Evolutionary conservation across 495 filamentous ascomycete genomes (phyloP).

Genomic region (Neurospora sp.): DNA sequence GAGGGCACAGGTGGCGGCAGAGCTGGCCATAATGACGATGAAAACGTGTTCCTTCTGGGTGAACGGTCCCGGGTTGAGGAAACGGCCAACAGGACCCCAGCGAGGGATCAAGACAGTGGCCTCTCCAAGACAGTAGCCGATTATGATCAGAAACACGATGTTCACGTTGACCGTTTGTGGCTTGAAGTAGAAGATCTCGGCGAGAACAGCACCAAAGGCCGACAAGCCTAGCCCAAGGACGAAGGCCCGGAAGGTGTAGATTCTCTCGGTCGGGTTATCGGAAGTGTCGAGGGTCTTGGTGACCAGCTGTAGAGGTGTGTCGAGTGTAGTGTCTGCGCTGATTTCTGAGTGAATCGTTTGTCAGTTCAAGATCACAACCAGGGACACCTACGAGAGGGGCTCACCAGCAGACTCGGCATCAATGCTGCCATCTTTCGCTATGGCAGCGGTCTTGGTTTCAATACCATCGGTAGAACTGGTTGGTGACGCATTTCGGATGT

Average conservation of each 20-base stretch:
- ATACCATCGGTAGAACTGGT: background rate
- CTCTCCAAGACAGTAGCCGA: slow-evolving; percentile 26
- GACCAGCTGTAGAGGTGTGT: slow-evolving; percentile 1
- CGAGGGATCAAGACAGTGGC: slow-evolving; percentile 29
- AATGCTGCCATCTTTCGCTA: background rate
- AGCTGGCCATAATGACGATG: slow-evolving; percentile 27
- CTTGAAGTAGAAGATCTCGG: slow-evolving; percentile 37
- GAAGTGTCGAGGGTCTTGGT: slow-evolving; percentile 20
- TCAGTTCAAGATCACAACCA: background rate
- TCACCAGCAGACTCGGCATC: background rate
- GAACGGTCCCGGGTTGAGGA: slow-evolving; percentile 28
- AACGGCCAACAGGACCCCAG: slow-evolving; percentile 23
- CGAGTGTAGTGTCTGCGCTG: background rate
- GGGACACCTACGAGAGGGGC: background rate
- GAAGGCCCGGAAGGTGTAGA: slow-evolving; percentile 25
- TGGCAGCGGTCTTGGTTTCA: background rate
- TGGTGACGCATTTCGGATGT: background rate
- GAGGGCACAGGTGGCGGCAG: slow-evolving; percentile 21
- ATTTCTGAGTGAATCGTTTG: background rate
- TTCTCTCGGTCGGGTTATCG: slow-evolving; percentile 23
- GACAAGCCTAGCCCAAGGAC: slow-evolving; percentile 25
- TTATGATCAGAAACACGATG: slow-evolving; percentile 33
- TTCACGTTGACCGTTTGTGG: slow-evolving; percentile 34
- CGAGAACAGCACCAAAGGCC: slow-evolving; percentile 20
- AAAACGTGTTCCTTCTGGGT: slow-evolving; percentile 33